Evolutionary conservation across 768 basidiomycete genomes (phyloP), one percentile per base, ranked within the genome.

Genomic region (Xanthoconium stramineum): DNA sequence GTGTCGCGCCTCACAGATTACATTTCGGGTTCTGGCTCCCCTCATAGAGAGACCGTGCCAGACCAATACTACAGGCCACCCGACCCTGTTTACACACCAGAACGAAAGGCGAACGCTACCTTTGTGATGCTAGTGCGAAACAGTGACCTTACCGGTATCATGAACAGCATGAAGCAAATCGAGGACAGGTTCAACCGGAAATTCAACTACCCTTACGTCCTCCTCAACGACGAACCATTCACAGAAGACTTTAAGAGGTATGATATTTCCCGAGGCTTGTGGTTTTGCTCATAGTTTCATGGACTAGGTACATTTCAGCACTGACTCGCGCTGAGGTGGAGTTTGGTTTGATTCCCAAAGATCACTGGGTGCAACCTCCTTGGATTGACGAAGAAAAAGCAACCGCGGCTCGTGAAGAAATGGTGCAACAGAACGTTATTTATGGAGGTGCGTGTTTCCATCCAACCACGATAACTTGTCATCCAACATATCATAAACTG

Each of bases 131-230:
- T 98, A 43, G 86, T 82, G 38, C 78, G 87, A 40, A 91, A 90
- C 65, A 72, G 74, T 33, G 88, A 91, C 56, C 61, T 86, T 8
- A 60, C 78, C n/a, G 78, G 79, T 17, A 80, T 85, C 43, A 71
- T 88, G 51, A 72, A 74, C 38, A 87, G 85, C 59, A 84, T 94
- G 61, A 80, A 80, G 59, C 81, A 88, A 69, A 72, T 93, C 73
- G 96, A 98, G 73, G 88, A 91, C 66, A 77, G 88, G 39, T 97
- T 97, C 75, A 98, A 98, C 72, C 74, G 77, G 43, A 81, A 78
- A 57, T 89, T 83, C 62, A 78, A 80, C 20, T 96, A 97, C 65
- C 91, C 92, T 5, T 97, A 90, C 70, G 86, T 93, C 28, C 89
- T 97, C 72, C 75, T 98, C 57, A 96, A 96, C 68, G 94, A 97